Percentiles rank a stretch among this genome's conserved stretches.
These are phyloP conservation scores for Obelidium mucronatum DNA, from an alignment of 192 early-diverging fungal species.

Conservation along the genomic window DNA sequence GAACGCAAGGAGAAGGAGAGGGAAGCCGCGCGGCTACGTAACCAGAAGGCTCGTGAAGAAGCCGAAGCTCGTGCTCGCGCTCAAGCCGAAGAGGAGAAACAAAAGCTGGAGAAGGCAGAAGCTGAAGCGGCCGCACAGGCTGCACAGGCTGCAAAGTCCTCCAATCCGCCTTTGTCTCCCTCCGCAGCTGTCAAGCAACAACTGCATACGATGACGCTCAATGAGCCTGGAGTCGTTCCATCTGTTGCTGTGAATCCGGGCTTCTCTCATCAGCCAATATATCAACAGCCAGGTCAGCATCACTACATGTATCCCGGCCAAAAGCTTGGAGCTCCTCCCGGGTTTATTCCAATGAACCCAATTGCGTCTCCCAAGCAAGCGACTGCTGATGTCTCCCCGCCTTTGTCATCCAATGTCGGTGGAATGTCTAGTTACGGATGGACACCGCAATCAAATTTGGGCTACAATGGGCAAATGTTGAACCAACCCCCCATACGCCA, in stretches of 20 bases:
- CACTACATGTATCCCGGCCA: neutral
- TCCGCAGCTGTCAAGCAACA: neutral
- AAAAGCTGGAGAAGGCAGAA: neutral
- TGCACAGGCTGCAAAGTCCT: neutral
- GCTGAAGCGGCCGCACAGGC: neutral
- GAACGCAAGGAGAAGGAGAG: conserved; percentile 57
- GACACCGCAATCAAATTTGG: neutral
- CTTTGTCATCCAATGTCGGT: neutral
- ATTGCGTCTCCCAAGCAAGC: neutral
- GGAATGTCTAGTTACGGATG: conserved; percentile 19
- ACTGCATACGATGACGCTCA: neutral
- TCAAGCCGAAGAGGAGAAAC: conserved; percentile 1
- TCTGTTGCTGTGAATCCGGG: neutral
- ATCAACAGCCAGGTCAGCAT: conserved; percentile 9
- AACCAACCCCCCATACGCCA: neutral
- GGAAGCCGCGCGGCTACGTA: conserved; percentile 26
- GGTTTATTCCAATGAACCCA: neutral
- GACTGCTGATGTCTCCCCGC: neutral
- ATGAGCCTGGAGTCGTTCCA: neutral
- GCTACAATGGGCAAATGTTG: neutral
- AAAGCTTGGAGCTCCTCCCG: neutral
- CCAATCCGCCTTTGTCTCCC: neutral
- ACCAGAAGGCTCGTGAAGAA: conserved; percentile 14
- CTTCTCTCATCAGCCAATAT: neutral
- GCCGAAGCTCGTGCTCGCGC: conserved; percentile 14